phyloP scores from a whole-genome alignment of 1,139 yeast genomes.

The Diutina catenulata region DNA sequence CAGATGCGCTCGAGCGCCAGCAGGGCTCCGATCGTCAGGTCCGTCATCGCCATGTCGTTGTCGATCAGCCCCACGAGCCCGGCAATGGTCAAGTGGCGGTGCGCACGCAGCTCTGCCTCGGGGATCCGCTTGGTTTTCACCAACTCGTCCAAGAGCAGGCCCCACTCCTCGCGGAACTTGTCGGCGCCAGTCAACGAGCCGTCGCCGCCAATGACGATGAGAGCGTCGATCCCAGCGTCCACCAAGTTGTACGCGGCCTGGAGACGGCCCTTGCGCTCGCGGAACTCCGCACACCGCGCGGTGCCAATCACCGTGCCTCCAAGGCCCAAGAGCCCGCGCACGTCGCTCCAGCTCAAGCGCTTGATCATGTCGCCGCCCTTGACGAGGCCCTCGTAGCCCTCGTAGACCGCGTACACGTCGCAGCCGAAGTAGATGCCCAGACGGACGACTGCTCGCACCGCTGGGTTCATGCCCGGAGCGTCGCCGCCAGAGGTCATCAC shows the following conservation, averaged over 20 bases:
- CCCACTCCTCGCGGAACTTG: constrained; percentile 89
- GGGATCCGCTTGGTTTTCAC: constrained; percentile 42
- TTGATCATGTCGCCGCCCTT: constrained; percentile 69
- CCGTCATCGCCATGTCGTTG: constrained; percentile 95
- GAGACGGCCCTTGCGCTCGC: constrained; percentile 75
- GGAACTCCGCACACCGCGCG: constrained; percentile 80
- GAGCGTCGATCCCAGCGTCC: constrained; percentile 83
- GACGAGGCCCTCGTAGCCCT: constrained; percentile 92
- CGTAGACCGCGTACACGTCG: constrained; percentile 87
- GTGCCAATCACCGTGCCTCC: constrained; percentile 98
- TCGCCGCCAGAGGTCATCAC: too few relatives aligned
- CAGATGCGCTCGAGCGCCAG: constrained; percentile 90
- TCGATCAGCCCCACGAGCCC: constrained; percentile 96
- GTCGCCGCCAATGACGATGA: constrained; percentile 98
- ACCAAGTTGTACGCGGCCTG: constrained; percentile 77
- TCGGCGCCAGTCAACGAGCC: constrained; percentile 98
- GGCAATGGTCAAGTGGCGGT: constrained; percentile 72
- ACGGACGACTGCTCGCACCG: constrained; percentile 88
- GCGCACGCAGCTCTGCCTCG: constrained; percentile 41
- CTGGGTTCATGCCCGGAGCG: constrained; percentile 97
- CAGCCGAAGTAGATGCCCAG: constrained; percentile 85
- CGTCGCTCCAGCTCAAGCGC: constrained; percentile 85
- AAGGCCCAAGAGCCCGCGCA: constrained; percentile 77
- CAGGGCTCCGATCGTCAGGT: constrained; percentile 92
- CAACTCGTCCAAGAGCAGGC: constrained; percentile 66